Evolutionary conservation across 1,284 basidiomycete species (phyloP).

Genomic region (Pascua guehoae): DNA sequence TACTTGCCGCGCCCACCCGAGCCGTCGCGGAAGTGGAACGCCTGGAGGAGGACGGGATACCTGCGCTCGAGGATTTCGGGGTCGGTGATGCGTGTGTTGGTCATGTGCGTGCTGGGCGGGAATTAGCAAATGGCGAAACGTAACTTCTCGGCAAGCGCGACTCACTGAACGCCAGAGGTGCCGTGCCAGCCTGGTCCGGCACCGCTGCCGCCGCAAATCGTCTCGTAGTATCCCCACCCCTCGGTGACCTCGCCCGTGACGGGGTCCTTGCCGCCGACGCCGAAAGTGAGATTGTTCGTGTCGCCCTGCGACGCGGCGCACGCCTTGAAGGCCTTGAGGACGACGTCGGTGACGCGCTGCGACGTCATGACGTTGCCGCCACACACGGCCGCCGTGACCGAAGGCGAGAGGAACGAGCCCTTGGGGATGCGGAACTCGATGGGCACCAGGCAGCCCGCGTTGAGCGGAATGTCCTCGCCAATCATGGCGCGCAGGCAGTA

Average conservation of each 20-base stretch:
- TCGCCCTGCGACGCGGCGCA: slow-evolving; percentile 85
- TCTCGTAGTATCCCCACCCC: slow-evolving; percentile 20
- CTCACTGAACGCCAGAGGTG: slow-evolving; percentile 57
- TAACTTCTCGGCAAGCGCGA: neutral
- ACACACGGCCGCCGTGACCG: slow-evolving; percentile 81
- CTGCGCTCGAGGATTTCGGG: slow-evolving; percentile 54
- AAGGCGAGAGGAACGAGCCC: slow-evolving; percentile 76
- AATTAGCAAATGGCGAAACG: neutral
- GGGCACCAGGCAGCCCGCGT: slow-evolving; percentile 75
- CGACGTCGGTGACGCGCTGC: slow-evolving; percentile 91
- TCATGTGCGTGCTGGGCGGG: slow-evolving; percentile 56
- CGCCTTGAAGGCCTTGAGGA: slow-evolving; percentile 86
- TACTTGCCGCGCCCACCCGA: slow-evolving; percentile 76
- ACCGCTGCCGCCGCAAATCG: slow-evolving; percentile 81
- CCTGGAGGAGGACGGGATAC: slow-evolving; percentile 74
- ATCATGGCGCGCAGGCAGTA: slow-evolving; percentile 57
- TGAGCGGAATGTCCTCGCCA: slow-evolving; percentile 76
- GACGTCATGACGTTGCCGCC: slow-evolving; percentile 70
- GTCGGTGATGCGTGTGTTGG: slow-evolving; percentile 86
- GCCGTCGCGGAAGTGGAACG: slow-evolving; percentile 71
- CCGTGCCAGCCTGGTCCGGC: slow-evolving; percentile 89
- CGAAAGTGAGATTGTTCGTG: slow-evolving; percentile 57
- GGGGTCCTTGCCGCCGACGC: slow-evolving; percentile 6
- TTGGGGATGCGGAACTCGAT: slow-evolving; percentile 70
- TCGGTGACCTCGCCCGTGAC: slow-evolving; percentile 6